Conservation (phyloP, 2,329 filamentous ascomycete genomes). For the Pestalotiopsis sp. region DNA sequence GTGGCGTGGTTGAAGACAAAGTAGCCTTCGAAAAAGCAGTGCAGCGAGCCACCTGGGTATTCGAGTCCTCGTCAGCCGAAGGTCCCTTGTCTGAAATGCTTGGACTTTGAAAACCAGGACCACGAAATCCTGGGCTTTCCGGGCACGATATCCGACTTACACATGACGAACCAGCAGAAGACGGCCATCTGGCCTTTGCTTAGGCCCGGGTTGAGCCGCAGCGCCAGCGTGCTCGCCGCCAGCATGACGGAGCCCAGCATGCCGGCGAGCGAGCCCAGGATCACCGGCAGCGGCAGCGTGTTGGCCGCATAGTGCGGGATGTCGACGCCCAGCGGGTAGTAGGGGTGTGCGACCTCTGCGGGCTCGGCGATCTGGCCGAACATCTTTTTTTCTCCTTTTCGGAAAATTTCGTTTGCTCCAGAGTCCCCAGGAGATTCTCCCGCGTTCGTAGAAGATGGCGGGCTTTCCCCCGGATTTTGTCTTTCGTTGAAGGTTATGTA, state of each 20-base stretch:
- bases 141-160: slow-evolving; percentile 37
- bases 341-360: slow-evolving; percentile 45
- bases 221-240: slow-evolving; percentile 32
- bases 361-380: slow-evolving; percentile 8
- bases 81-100: not conserved
- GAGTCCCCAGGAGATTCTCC: too few species aligned
- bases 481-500: not conserved
- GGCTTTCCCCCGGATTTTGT: too few species aligned
- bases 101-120: not conserved
- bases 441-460: too few species aligned
- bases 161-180: slow-evolving; percentile 58
- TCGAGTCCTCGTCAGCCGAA: not conserved
- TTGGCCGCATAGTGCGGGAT: slow-evolving; percentile 52
- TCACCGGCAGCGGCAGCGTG: slow-evolving; percentile 35
- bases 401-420: too few species aligned
- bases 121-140: not conserved
- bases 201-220: slow-evolving; percentile 33
- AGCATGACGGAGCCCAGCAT: slow-evolving; percentile 40
- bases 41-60: slow-evolving; percentile 63
- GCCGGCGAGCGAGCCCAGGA: slow-evolving; percentile 41
- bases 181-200: slow-evolving; percentile 43
- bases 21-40: slow-evolving; percentile 84
- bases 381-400: not conserved
- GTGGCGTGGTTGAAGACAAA: slow-evolving; percentile 71
- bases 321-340: slow-evolving; percentile 46